Evolutionary conservation across 1,284 basidiomycete genomes (phyloP), one percentile per base, ranked within the genome.

Genomic region (Prillingera fragicola): DNA sequence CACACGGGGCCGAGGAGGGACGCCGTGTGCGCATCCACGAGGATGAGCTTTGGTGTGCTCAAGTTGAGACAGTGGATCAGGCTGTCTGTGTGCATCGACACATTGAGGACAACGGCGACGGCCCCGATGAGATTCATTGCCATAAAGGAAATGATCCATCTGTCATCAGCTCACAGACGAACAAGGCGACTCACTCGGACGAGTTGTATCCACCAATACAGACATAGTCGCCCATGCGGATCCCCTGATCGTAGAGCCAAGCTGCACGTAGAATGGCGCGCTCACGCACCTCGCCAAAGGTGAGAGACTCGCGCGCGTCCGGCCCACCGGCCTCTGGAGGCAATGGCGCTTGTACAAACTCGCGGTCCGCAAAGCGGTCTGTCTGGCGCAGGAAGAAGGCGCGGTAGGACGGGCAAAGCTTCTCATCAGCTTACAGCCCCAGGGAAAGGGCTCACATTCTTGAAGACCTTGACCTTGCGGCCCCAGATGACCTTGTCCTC

Each of bases 361-460:
- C 39, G 21, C 59, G 45, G 22, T 54, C 45, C 4, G 49, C 39
- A 40, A 64, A 62, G 5, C 36, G 43, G 17, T 33, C 43, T n/a
- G n/a, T n/a, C n/a, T n/a, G n/a, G n/a, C n/a, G n/a, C 7, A 58
- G 38, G 36, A 69, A 41, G 44, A 62, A 69, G 8, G 40, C 21
- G 34, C 63, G 62, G 43, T 67, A 65, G 18, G 57, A 57, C 14
- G 39, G 39, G 5, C 27, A 14, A 29, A 13, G 27, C n/a, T n/a
- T n/a, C n/a, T n/a, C 27, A 29, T n/a, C 10, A 14, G 24, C 3
- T n/a, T n/a, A n/a, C n/a, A n/a, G n/a, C n/a, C n/a, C n/a, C n/a
- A n/a, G n/a, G n/a, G n/a, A n/a, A n/a, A n/a, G n/a, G n/a, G n/a
- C 62, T 37, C 25, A 65, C 66, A 51, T 62, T 45, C 54, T 69